These are phyloP conservation scores for Alternaria triticina DNA, from an alignment of 2,329 filamentous ascomycete genomes.

Conservation along the genomic window DNA sequence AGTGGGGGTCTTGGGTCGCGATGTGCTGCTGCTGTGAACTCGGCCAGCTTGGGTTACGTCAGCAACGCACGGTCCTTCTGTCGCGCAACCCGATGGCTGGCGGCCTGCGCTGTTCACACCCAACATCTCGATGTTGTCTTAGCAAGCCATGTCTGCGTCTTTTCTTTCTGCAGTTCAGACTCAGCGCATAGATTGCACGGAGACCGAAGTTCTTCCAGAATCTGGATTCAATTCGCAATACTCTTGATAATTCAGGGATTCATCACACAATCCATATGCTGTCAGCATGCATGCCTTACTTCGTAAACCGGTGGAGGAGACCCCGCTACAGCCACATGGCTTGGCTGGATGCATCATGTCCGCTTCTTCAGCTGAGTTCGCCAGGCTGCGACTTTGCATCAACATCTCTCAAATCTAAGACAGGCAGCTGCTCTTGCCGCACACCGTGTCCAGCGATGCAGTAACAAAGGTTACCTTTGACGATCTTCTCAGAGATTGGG, in stretches of 20 bases:
- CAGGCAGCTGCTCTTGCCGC: not conserved
- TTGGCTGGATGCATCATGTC: not conserved
- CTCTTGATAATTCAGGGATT: not conserved
- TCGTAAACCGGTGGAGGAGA: not conserved
- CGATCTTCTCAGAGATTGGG: not conserved
- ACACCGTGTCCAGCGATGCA: not conserved
- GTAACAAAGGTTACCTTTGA: not conserved
- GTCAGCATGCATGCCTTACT: not conserved
- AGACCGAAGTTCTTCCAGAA: accelerated
- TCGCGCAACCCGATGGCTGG: too few species aligned
- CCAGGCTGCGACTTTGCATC: not conserved
- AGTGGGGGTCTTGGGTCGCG: constrained; percentile 30
- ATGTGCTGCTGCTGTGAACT: constrained; percentile 13
- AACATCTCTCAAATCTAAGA: not conserved
- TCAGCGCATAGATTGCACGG: too few species aligned
- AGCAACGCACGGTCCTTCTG: constrained; percentile 5
- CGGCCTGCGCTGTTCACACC: too few species aligned
- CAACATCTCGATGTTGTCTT: not conserved
- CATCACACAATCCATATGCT: not conserved
- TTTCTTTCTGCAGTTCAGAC: not conserved
- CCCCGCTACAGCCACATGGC: not conserved
- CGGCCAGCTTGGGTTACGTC: constrained; percentile 15
- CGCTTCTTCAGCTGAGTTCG: not conserved
- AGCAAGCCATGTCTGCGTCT: not conserved
- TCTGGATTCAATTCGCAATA: too few species aligned